Conservation (phyloP, 768 basidiomycete species). For the Suillus variegatus region DNA sequence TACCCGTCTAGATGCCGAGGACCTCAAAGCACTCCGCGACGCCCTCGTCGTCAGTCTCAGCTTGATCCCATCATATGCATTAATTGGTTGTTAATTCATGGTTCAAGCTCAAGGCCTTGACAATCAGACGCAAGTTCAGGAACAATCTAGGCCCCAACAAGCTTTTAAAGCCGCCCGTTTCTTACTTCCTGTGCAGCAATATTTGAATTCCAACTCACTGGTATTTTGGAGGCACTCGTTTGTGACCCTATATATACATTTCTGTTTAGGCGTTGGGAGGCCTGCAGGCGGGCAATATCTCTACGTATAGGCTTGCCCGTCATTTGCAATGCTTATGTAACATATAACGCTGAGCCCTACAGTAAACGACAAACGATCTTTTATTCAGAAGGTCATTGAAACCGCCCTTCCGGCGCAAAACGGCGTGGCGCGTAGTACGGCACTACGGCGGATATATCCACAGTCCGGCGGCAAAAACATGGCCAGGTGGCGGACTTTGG, state of each 20-base stretch:
- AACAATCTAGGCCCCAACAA: conserved; percentile 81
- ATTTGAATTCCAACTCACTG: conserved; percentile 91
- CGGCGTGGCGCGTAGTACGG: no score
- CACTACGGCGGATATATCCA: no score
- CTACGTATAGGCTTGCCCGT: no score
- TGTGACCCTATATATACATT: conserved; percentile 61
- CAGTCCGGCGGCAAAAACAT: no score
- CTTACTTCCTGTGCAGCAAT: conserved; percentile 87
- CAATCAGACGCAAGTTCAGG: conserved; percentile 91
- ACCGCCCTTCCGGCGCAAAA: no score
- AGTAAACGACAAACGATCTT: no score
- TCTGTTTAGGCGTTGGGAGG: no score
- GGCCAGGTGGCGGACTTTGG: no score
- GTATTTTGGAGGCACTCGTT: conserved; percentile 82
- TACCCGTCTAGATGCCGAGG: conserved; percentile 94
- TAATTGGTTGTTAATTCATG: neutral
- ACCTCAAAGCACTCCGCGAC: conserved; percentile 92
- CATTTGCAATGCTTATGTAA: no score
- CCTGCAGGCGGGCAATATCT: no score
- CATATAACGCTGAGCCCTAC: no score
- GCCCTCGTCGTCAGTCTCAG: conserved; percentile 91
- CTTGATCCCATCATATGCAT: conserved; percentile 10
- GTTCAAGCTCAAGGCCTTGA: neutral
- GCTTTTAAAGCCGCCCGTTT: conserved; percentile 87
- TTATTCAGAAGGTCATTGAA: no score